phyloP scores from a whole-genome alignment of 371 early-diverging fungal species.

The Coemansia sp. region DNA sequence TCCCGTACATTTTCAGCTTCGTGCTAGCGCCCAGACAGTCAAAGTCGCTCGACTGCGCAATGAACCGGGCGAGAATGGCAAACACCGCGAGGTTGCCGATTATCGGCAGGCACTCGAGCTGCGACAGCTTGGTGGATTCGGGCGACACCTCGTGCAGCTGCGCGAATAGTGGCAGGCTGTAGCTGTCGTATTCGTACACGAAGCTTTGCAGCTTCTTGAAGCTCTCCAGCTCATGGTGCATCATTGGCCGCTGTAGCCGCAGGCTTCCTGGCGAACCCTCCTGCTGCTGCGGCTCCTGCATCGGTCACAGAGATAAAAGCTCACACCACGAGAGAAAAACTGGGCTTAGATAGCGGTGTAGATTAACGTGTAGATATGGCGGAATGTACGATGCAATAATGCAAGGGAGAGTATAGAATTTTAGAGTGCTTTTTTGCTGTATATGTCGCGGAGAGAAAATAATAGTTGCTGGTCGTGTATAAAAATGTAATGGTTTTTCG shows the following conservation, averaged over 20 bases:
- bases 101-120: slow-evolving; percentile 40
- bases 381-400: not conserved
- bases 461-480: not conserved
- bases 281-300: not conserved
- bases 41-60: slow-evolving; percentile 17
- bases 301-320: not conserved
- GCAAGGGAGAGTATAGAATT: not conserved
- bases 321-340: too few species aligned
- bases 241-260: slow-evolving; percentile 27
- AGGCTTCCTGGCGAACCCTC: slow-evolving; percentile 6
- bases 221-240: slow-evolving; percentile 17
- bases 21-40: slow-evolving; percentile 20
- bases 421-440: not conserved
- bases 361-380: too few species aligned
- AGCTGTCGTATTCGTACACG: slow-evolving; percentile 43
- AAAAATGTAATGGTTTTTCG: too few species aligned
- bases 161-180: slow-evolving; percentile 32
- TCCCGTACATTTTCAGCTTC: slow-evolving; percentile 13
- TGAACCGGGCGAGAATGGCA: slow-evolving; percentile 18
- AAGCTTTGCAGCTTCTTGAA: slow-evolving; percentile 32
- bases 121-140: slow-evolving; percentile 38
- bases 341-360: too few species aligned
- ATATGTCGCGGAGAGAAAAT: not conserved
- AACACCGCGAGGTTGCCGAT: slow-evolving; percentile 35
- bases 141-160: slow-evolving; percentile 21